These are phyloP conservation scores for Salvia miltiorrhiza DNA, from an alignment of 257 asterid genomes.

Conservation along the genomic window DNA sequence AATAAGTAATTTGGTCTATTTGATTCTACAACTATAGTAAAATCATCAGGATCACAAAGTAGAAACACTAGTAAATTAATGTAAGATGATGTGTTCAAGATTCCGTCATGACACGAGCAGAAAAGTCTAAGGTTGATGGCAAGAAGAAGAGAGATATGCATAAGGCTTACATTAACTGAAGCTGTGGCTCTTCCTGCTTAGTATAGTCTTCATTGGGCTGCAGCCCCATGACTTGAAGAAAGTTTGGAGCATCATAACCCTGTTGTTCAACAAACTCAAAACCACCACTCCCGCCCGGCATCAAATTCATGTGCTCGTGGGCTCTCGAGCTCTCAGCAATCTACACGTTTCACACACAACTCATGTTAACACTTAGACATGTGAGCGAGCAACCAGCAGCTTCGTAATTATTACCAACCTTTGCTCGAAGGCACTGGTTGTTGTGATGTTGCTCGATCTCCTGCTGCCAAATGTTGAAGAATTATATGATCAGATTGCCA, in stretches of 20 bases:
- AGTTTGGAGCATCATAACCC: slow-evolving; percentile 68
- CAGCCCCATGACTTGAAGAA: slow-evolving; percentile 59
- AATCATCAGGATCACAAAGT: neutral
- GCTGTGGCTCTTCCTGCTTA: slow-evolving; percentile 55
- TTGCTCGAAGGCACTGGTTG: slow-evolving; percentile 86
- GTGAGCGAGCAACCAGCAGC: too few relatives aligned
- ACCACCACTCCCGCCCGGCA: slow-evolving; percentile 77
- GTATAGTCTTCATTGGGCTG: slow-evolving; percentile 47
- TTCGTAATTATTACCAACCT: slow-evolving; percentile 34
- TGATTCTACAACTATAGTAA: too few relatives aligned
- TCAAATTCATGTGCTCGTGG: slow-evolving; percentile 66
- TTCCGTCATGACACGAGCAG: neutral
- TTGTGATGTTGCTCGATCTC: slow-evolving; percentile 79
- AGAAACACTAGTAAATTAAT: neutral
- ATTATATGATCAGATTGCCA: slow-evolving; percentile 26
- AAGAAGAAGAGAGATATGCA: neutral
- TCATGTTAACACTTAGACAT: too few relatives aligned
- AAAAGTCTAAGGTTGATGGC: neutral
- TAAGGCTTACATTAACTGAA: slow-evolving; percentile 59
- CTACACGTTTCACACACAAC: slow-evolving; percentile 22
- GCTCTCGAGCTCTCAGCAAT: slow-evolving; percentile 82
- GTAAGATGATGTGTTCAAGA: neutral
- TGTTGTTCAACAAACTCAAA: slow-evolving; percentile 55
- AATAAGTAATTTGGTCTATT: too few relatives aligned
- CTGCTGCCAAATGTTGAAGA: slow-evolving; percentile 47